A percentile compares a stretch with the other conserved stretches of the same genome.
phyloP scores from a whole-genome alignment of 495 filamentous ascomycete genomes.

The Rostrohypoxylon terebratum region DNA sequence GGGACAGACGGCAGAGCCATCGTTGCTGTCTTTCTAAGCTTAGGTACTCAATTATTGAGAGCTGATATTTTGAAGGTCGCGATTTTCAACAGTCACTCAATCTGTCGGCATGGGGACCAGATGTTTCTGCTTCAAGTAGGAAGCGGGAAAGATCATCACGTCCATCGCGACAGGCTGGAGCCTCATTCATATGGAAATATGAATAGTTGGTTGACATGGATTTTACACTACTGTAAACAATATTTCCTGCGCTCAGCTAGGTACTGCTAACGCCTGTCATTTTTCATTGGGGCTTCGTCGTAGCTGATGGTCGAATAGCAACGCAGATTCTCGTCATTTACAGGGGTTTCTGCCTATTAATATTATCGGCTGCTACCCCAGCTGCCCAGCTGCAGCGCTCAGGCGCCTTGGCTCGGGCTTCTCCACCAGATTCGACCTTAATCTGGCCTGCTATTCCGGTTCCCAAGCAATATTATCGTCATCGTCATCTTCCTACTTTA shows the following conservation, averaged over 20 bases:
- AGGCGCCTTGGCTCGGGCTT: conserved; percentile 17
- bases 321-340: not conserved
- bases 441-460: not conserved
- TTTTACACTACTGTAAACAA: not conserved
- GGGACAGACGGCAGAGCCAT: conserved; percentile 34
- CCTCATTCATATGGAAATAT: conserved; percentile 6
- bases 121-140: not conserved
- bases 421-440: conserved; percentile 23
- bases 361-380: conserved; percentile 18
- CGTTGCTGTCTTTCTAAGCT: not conserved
- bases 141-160: not conserved
- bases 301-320: not conserved
- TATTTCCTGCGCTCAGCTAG: conserved; percentile 8
- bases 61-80: not conserved
- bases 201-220: not conserved
- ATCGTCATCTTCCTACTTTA: too few species aligned
- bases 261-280: conserved; percentile 6
- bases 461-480: too few species aligned
- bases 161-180: not conserved
- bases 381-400: conserved; percentile 17
- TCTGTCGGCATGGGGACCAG: too few species aligned
- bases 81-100: not conserved
- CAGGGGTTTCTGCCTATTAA: conserved; percentile 26
- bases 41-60: conserved; percentile 1
- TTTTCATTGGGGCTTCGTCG: not conserved